Evolutionary conservation across 805 yeast species (phyloP).

Genomic region (Middelhovenomyces tepae): DNA sequence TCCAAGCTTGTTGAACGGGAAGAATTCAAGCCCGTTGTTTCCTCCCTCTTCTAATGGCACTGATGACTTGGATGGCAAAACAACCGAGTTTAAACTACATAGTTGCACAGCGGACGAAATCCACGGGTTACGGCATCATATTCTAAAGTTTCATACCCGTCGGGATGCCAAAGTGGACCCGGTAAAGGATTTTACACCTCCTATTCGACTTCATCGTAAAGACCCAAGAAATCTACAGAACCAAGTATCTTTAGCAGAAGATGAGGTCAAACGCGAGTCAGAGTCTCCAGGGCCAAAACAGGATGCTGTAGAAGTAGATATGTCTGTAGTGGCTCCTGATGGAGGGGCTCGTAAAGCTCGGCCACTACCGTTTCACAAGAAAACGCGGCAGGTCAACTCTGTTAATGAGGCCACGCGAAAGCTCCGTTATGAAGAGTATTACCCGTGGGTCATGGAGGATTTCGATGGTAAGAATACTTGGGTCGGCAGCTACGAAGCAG

Average conservation of each 20-base stretch:
- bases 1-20: too few species aligned
- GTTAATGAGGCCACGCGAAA: constrained; percentile 77
- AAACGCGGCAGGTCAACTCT: constrained; percentile 74
- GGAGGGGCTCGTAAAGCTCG: constrained; percentile 73
- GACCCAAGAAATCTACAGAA: constrained; percentile 89
- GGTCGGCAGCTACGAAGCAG: constrained; percentile 95
- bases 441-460: constrained; percentile 98
- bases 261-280: background rate
- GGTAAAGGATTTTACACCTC: constrained; percentile 58
- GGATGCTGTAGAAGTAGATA: constrained; percentile 32
- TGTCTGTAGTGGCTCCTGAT: constrained; percentile 70
- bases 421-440: constrained; percentile 88
- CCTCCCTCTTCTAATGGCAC: constrained; percentile 3
- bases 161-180: constrained; percentile 72
- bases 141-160: constrained; percentile 70
- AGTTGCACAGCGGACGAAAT: constrained; percentile 68
- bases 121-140: constrained; percentile 66
- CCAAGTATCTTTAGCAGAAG: constrained; percentile 53
- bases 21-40: too few species aligned
- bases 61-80: constrained; percentile 3
- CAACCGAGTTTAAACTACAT: constrained; percentile 48
- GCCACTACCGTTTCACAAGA: constrained; percentile 54
- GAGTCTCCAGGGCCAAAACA: constrained; percentile 17
- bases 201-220: constrained; percentile 82
- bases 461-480: constrained; percentile 89